Evolutionary conservation across 2,329 filamentous ascomycete species (phyloP).

Genomic region (Pyrenochaeta sp.): DNA sequence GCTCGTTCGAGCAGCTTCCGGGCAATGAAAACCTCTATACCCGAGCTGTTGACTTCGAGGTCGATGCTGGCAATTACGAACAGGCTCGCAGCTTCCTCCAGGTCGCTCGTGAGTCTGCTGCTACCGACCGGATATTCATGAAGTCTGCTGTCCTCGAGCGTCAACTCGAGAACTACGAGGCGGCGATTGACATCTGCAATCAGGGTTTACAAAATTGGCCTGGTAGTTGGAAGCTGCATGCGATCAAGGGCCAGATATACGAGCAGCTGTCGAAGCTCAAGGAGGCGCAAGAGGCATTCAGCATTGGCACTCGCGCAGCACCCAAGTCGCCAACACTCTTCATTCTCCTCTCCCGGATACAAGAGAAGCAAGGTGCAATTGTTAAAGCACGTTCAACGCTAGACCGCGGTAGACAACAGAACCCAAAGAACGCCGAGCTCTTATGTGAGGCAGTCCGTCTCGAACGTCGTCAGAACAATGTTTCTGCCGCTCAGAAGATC

Average conservation of each 20-base stretch:
- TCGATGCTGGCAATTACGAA: conserved; percentile 83
- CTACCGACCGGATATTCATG: conserved; percentile 96
- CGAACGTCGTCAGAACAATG: conserved; percentile 85
- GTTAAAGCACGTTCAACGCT: conserved; percentile 95
- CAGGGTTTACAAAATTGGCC: conserved; percentile 89
- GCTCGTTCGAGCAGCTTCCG: conserved; percentile 92
- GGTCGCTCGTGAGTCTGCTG: conserved; percentile 84
- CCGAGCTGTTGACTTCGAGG: conserved; percentile 93
- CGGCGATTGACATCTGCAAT: conserved; percentile 85
- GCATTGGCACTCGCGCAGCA: conserved; percentile 85
- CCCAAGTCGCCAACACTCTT: conserved; percentile 86
- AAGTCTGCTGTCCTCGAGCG: conserved; percentile 95
- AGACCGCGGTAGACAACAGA: conserved; percentile 85
- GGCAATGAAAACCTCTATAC: conserved; percentile 99
- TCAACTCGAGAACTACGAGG: conserved; percentile 79
- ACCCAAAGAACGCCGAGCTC: conserved; percentile 83
- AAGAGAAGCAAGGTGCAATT: conserved; percentile 81
- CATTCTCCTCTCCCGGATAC: conserved; percentile 86
- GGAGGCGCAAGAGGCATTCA: conserved; percentile 89
- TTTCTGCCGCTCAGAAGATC: conserved; percentile 82
- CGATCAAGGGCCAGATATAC: conserved; percentile 99
- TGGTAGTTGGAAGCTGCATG: conserved; percentile 87
- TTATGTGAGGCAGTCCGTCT: conserved; percentile 96
- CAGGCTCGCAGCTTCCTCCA: conserved; percentile 83
- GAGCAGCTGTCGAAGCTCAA: conserved; percentile 79